Evolutionary conservation across 2,329 filamentous ascomycete species (phyloP), one percentile per base, ranked within the genome.

Genomic region (Arthrobotrys entomopaga): DNA sequence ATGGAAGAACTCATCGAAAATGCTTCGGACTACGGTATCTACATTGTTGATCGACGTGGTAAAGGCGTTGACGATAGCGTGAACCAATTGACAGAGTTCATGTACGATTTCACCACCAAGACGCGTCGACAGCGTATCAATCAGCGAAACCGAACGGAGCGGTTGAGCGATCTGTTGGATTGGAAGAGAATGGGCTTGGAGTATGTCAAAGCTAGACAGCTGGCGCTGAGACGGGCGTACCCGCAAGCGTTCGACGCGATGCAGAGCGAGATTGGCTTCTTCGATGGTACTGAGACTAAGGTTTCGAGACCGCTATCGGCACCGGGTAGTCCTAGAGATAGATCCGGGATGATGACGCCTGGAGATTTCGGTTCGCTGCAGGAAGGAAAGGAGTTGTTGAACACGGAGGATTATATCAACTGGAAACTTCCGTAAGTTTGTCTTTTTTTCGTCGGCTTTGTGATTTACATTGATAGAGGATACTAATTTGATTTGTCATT

Each of bases 151-250:
- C 89, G 95, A 64, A 99, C 95, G 0, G 95, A 99, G 85, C 89
- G 95, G 54, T 84, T 99, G 64, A 96, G 93, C 80, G 95, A 99
- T 81, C 85, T 99, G 73, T 86, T 99, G 46, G 95, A 99, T 83
- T 99, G 95, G 95, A 98, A 98, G 87, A 88, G 95, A 57, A 99
- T 99, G 95, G 95, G 95, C 20, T 90, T 98, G 89, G 95, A 99
- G 83, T 99, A 99, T 80, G 92, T 97, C 83, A 99, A 98, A 85
- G 95, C 95, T 38, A 88, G 95, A 56, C 95, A 98, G 82, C 83
- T 99, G 80, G 95, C 95, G 22, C 85, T 99, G 76, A 87, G 95
- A 79, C 88, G 95, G 82, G 95, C 95, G 19, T 99, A 98, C 82
- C 94, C 95, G 57, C 86, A 86, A 60, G 94, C 92, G 2, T 99